Base-by-base conservation (phyloP, 2,329 filamentous ascomycete species). In the Pseudogymnoascus sp. region DNA sequence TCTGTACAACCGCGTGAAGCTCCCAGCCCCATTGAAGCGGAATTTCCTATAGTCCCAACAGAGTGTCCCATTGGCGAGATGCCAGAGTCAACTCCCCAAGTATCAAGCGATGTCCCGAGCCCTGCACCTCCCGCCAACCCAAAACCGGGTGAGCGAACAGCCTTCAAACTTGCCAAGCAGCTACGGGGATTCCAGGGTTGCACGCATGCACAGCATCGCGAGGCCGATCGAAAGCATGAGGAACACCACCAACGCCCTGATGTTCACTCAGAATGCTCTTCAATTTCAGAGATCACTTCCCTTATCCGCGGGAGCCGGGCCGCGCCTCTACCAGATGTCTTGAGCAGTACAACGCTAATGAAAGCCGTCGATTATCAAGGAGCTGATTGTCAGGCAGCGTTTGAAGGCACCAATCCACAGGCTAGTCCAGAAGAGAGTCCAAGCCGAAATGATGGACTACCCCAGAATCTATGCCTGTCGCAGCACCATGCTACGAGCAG, bases 151-250 rank as follows among this genome's bases (percentile, higher is more conserved):
- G 15, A 18, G 21, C 23, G 13, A 56, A 28, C 15, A 9, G 28
- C 56, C 15, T 23, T 58, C 13, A 37, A 37, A 19, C 18, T 58
- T 34, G 56, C 56, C 4, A 39, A 35, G 28, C 56, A 58, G 30
- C 56, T 58, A 15, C 34, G 12, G 15, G n/a, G 19, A 35, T 58
- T 58, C 30, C 56, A 58, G 18, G 56, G 56, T 26, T 58, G 30
- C 37, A 58, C 26, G 7, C 15, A 58, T 19, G 30, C 33, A 19
- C 33, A 58, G 34, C 30, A 58, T 23, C 56, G 23, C 15, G 7
- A 37, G 37, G 26, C 33, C 12, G 15, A 58, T 37, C 26, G 39
- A 5, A 30, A 23, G 28, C 56, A 58, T 58, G n/a, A 37, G 34
- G 13, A 37, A 15, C n/a, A 37, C n/a, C 34, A 37, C 34, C 34